These are phyloP conservation scores for California macrophylla DNA, from an alignment of 441 rosid genomes.

Conservation along the genomic window DNA sequence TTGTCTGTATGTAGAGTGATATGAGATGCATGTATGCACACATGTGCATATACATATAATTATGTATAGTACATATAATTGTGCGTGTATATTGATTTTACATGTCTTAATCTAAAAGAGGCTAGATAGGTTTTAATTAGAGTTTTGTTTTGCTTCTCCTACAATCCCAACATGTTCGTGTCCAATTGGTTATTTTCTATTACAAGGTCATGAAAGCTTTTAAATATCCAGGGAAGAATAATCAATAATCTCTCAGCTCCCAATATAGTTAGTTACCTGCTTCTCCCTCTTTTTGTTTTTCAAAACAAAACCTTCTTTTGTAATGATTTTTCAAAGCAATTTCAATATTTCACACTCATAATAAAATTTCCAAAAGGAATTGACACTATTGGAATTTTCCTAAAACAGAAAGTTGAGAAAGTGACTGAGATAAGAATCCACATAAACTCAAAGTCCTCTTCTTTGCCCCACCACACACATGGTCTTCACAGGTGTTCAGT, in stretches of 20 bases:
- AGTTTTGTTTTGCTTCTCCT: not conserved
- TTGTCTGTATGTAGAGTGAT: not conserved
- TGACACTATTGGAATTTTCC: conserved; percentile 26
- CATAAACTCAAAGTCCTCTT: not conserved
- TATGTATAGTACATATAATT: not conserved
- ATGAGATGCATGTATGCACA: not conserved
- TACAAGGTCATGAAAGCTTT: not conserved
- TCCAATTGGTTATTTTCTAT: not conserved
- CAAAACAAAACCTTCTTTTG: not conserved
- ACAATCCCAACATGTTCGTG: not conserved
- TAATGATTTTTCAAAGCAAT: not conserved
- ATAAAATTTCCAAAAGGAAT: conserved; percentile 17
- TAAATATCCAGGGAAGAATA: not conserved
- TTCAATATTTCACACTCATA: conserved; percentile 4
- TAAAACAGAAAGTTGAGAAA: conserved; percentile 21
- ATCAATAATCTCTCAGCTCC: not conserved
- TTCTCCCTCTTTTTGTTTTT: too few species aligned
- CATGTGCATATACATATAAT: not conserved
- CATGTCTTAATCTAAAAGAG: not conserved
- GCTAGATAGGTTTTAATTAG: not conserved
- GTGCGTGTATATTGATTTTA: not conserved
- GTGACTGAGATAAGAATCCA: conserved; percentile 21
- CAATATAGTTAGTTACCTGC: too few species aligned
- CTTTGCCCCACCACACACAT: conserved; percentile 1
- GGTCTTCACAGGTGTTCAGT: not conserved